Base-by-base conservation (phyloP, 1,284 basidiomycete species). In the Boletus mariae region DNA sequence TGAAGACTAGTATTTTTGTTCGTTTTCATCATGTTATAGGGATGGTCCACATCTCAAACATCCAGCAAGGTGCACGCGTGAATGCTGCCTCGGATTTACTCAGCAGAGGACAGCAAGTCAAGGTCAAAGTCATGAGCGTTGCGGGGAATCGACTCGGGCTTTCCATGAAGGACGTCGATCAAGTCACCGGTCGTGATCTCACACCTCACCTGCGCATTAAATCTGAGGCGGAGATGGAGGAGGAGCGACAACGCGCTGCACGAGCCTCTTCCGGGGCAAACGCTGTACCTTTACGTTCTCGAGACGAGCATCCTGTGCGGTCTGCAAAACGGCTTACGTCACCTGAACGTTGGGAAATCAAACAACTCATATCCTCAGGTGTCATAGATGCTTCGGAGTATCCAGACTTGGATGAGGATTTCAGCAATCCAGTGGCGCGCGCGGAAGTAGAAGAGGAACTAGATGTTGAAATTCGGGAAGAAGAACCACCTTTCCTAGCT, bases 331-430 rank as follows among this genome's bases (percentile, higher is more conserved):
- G 97, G 15, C 75, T 99, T 52, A 96, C 96, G 1, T 95, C 92
- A 26, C 97, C 97, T 0, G 97, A 99, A 71, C 84, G 97, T 23
- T 99, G 96, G 93, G 97, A 99, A 75, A 92, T 99, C 71, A 98
- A 98, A 71, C 97, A 99, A 71, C 83, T 99, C 55, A 98, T 99
- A 57, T 93, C 97, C 0, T 97, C 94, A 40, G 97, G 97, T 45
- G 91, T 87, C 5, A 84, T 98, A 45, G 87, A 89, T 61, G 90
- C 95, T 7, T 88, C 92, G 11, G 97, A 99, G 72, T 98, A 98
- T 66, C 96, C 96, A 3, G 94, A 99, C 55, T 77, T 99, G 29
- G 91, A 98, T 61, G 95, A 98, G 61, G 94, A 97, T 63, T 85
- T 92, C 64, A 80, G 75, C 55, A 86, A 88, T 60, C 84, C 90